phyloP scores from a whole-genome alignment of 2,329 filamentous ascomycete species.

The Shiraia bambusicola region DNA sequence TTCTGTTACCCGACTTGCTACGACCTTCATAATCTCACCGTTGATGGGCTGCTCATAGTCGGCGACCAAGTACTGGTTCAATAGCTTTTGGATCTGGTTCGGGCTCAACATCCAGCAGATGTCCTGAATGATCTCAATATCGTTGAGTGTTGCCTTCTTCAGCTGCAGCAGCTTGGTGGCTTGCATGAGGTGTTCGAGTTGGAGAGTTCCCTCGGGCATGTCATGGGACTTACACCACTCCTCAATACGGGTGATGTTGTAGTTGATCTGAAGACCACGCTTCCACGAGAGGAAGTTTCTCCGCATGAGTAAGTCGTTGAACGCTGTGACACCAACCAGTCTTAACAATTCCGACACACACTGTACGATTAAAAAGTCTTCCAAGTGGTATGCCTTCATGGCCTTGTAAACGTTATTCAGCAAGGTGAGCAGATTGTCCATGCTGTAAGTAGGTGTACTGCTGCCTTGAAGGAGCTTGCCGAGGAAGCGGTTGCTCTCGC shows the following conservation, averaged over 20 bases:
- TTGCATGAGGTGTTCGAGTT: slow-evolving; percentile 99
- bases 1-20: slow-evolving; percentile 93
- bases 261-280: slow-evolving; percentile 98
- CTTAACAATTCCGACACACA: slow-evolving; percentile 91
- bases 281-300: slow-evolving; percentile 99
- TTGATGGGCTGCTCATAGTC: slow-evolving; percentile 99
- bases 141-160: slow-evolving; percentile 98
- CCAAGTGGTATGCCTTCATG: slow-evolving; percentile 98
- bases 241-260: slow-evolving; percentile 98
- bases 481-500: slow-evolving; percentile 96
- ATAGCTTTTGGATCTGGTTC: slow-evolving; percentile 97
- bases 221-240: slow-evolving; percentile 99
- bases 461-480: slow-evolving; percentile 93
- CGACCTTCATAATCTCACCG: slow-evolving; percentile 99
- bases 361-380: slow-evolving; percentile 94
- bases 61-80: slow-evolving; percentile 97
- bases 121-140: slow-evolving; percentile 99
- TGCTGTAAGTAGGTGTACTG: slow-evolving; percentile 93
- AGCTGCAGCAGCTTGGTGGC: slow-evolving; percentile 96
- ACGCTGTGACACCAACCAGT: slow-evolving; percentile 93
- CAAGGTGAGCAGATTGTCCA: slow-evolving; percentile 95
- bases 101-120: slow-evolving; percentile 99
- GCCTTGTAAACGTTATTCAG: slow-evolving; percentile 97
- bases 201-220: slow-evolving; percentile 96
- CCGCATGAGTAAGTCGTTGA: slow-evolving; percentile 97